phyloP scores from a whole-genome alignment of 495 filamentous ascomycete species.

The Tetracladium setigerum region DNA sequence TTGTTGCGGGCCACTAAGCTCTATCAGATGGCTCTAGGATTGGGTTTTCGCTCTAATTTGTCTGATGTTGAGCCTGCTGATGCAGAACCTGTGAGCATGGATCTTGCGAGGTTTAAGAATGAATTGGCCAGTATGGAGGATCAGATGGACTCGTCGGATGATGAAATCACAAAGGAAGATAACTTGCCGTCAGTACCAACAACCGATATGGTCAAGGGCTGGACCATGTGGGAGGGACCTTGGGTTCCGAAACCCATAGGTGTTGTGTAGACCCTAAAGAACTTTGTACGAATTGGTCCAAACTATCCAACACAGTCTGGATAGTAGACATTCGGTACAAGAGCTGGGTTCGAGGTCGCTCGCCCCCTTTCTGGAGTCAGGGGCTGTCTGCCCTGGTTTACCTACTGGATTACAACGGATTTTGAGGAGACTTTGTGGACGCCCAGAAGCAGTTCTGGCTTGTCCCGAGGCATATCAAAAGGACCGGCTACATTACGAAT shows the following conservation, averaged over 20 bases:
- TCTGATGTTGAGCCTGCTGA: background rate
- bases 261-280: conserved; percentile 28
- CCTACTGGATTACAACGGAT: too few relatives aligned
- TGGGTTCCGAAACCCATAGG: conserved; percentile 60
- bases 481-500: too few relatives aligned
- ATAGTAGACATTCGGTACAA: too few relatives aligned
- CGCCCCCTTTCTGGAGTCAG: too few relatives aligned
- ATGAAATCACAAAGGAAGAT: conserved; percentile 6
- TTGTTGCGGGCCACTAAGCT: conserved; percentile 29
- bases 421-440: too few relatives aligned
- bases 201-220: conserved; percentile 24
- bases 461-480: too few relatives aligned
- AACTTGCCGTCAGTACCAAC: background rate
- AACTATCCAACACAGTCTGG: too few relatives aligned
- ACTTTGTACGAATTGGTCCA: too few relatives aligned
- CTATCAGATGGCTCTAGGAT: conserved; percentile 3
- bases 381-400: too few relatives aligned
- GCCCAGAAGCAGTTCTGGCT: too few relatives aligned
- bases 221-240: conserved; percentile 42
- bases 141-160: background rate
- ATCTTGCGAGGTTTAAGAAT: conserved; percentile 16
- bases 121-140: conserved; percentile 12
- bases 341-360: too few relatives aligned
- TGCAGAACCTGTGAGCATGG: conserved; percentile 1
- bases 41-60: background rate